A percentile compares a stretch with the other conserved stretches of the same genome.
Evolutionary conservation across 768 basidiomycete species (phyloP).

Genomic region (Podaxis pistillaris): DNA sequence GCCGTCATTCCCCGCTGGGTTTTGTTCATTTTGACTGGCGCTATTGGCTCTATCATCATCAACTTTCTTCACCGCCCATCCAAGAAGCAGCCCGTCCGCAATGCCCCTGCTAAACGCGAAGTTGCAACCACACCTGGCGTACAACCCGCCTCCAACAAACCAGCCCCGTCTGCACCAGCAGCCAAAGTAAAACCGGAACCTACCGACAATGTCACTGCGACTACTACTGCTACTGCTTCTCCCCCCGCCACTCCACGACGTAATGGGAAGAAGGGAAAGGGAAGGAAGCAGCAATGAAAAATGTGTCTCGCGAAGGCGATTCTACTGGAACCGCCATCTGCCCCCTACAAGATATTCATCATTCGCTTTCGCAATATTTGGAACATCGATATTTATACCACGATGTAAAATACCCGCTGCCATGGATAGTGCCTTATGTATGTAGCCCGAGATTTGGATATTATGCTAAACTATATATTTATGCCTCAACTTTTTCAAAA

Average conservation of each 20-base stretch:
- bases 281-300: background rate
- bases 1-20: slow-evolving; percentile 69
- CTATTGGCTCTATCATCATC: slow-evolving; percentile 63
- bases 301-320: background rate
- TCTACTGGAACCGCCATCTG: background rate
- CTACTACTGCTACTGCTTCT: background rate
- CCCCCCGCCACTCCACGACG: background rate
- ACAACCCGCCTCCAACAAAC: background rate
- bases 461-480: background rate
- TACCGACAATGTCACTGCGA: background rate
- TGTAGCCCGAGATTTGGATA: background rate
- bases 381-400: slow-evolving; percentile 1
- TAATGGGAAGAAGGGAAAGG: slow-evolving; percentile 7
- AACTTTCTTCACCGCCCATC: slow-evolving; percentile 54
- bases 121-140: background rate
- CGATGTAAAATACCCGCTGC: background rate
- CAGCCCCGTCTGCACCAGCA: background rate
- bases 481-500: too few species aligned
- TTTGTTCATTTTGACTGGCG: slow-evolving; percentile 64
- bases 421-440: background rate
- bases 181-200: slow-evolving; percentile 4
- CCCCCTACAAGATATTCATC: background rate
- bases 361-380: background rate
- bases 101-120: background rate
- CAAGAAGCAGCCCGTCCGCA: slow-evolving; percentile 13